Evolutionary conservation across 1,284 basidiomycete genomes (phyloP).

Genomic region (Sporisorium sorghi): DNA sequence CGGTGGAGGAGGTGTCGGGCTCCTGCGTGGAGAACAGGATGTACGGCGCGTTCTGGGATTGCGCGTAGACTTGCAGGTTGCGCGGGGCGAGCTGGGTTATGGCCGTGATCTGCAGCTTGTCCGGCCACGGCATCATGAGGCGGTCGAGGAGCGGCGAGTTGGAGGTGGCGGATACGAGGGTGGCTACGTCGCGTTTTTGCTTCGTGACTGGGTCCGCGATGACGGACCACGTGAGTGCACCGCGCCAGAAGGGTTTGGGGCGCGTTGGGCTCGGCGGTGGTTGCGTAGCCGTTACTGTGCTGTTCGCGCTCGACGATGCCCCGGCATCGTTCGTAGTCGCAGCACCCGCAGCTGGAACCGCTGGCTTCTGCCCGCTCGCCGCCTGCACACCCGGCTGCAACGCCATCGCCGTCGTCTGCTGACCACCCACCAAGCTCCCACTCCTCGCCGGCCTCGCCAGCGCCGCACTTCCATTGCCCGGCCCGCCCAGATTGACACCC

Average conservation of each 20-base stretch:
- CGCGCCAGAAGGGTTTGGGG: constrained; percentile 57
- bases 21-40: constrained; percentile 47
- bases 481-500: constrained; percentile 56
- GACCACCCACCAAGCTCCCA: constrained; percentile 20
- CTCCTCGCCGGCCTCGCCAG: constrained; percentile 26
- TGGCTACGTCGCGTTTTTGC: constrained; percentile 47
- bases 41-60: constrained; percentile 49
- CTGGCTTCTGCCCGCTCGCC: neutral
- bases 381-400: constrained; percentile 4
- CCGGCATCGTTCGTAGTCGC: neutral
- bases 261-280: constrained; percentile 22
- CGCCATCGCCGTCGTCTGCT: constrained; percentile 1
- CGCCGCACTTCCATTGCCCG: constrained; percentile 24
- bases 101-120: constrained; percentile 51
- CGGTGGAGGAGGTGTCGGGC: constrained; percentile 4
- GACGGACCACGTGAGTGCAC: constrained; percentile 57
- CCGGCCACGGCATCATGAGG: constrained; percentile 48
- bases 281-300: neutral
- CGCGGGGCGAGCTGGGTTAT: constrained; percentile 47
- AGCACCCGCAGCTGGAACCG: neutral
- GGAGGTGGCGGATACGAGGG: constrained; percentile 54
- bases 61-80: constrained; percentile 50
- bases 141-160: constrained; percentile 31
- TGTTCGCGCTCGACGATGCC: neutral
- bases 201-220: constrained; percentile 42